phyloP scores from a whole-genome alignment of 495 filamentous ascomycete genomes.

The Penicillium daleae region DNA sequence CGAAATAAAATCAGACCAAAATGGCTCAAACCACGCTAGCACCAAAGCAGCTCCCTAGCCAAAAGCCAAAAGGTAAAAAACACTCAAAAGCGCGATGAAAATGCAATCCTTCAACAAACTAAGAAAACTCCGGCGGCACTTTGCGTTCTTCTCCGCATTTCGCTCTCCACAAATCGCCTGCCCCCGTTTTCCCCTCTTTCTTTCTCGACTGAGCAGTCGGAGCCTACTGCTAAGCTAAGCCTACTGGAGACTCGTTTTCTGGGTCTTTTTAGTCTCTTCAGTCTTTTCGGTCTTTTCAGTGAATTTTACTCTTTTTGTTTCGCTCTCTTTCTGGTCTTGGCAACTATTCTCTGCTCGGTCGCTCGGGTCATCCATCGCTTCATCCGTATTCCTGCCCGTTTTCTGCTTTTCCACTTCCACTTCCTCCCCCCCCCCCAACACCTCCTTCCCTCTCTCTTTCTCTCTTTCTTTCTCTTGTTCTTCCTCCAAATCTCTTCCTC shows the following conservation, averaged over 20 bases:
- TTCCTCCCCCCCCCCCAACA: constrained; percentile 9
- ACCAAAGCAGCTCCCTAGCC: not conserved
- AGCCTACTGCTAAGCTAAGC: no score
- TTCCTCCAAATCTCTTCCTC: constrained; percentile 3
- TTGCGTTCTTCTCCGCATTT: constrained; percentile 34
- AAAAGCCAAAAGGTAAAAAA: not conserved
- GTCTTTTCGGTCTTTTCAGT: not conserved
- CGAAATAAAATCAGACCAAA: not conserved
- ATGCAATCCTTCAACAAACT: not conserved
- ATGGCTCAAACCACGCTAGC: not conserved
- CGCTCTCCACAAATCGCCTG: constrained; percentile 17
- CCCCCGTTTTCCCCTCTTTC: not conserved
- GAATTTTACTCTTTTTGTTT: not conserved
- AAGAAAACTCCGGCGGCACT: constrained; percentile 30
- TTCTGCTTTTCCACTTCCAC: not conserved
- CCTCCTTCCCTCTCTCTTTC: constrained; percentile 13
- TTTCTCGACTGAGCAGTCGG: no score
- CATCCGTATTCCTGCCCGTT: constrained; percentile 11
- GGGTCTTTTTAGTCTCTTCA: not conserved
- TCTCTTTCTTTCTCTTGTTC: constrained; percentile 9
- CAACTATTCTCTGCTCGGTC: not conserved
- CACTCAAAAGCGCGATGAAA: not conserved
- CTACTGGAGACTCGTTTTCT: no score
- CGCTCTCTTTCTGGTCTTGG: not conserved
- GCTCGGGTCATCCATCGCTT: constrained; percentile 3